These are phyloP conservation scores for Cutaneotrichosporon sp. DNA, from an alignment of 1,284 basidiomycete genomes.

Conservation along the genomic window DNA sequence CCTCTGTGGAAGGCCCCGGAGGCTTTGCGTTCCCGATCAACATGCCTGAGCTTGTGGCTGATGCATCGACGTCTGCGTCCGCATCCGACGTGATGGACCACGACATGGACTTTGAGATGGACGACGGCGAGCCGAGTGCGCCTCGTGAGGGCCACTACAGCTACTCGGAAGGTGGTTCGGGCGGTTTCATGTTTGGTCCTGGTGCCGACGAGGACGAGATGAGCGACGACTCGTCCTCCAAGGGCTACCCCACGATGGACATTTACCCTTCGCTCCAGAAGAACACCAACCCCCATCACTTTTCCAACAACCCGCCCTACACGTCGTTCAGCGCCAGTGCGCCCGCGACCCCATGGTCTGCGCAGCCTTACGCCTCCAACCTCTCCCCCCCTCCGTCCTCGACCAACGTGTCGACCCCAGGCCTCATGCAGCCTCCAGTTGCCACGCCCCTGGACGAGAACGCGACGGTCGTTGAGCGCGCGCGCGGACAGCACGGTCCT, in stretches of 20 bases:
- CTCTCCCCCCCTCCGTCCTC: constrained; percentile 25
- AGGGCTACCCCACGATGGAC: constrained; percentile 13
- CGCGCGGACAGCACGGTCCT: constrained; percentile 40
- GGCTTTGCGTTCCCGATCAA: constrained; percentile 20
- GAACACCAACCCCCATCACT: constrained; percentile 19
- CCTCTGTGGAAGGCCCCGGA: constrained; percentile 6
- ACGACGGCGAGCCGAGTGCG: constrained; percentile 18
- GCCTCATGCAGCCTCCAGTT: constrained; percentile 37
- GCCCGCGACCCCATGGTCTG: constrained; percentile 17
- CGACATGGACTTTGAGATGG: constrained; percentile 36
- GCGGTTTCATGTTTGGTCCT: constrained; percentile 44
- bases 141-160: constrained; percentile 13
- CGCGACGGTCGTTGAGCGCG: constrained; percentile 34
- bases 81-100: constrained; percentile 30
- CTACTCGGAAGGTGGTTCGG: constrained; percentile 30
- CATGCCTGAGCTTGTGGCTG: constrained; percentile 36
- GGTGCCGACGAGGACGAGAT: constrained; percentile 44
- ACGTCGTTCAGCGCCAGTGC: constrained; percentile 11
- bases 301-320: constrained; percentile 10
- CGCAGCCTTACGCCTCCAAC: constrained; percentile 39
- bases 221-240: constrained; percentile 17
- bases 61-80: constrained; percentile 17
- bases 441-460: constrained; percentile 21
- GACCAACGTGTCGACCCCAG: constrained; percentile 3
- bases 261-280: constrained; percentile 11